Conservation (phyloP, 208 protist genomes). For the Wallacemonas sp. region DNA sequence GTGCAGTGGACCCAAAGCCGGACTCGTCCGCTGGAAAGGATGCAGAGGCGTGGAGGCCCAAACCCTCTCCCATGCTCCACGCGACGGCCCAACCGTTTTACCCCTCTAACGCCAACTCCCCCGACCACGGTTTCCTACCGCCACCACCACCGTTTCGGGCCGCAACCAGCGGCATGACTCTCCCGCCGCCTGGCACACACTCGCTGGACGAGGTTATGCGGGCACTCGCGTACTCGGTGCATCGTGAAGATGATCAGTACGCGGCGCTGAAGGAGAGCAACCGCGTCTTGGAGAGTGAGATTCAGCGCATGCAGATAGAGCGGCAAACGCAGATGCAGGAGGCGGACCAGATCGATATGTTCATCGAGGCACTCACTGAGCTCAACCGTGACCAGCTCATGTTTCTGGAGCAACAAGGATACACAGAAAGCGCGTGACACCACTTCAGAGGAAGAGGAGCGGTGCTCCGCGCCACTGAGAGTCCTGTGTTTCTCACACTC, state of each 20-base stretch:
- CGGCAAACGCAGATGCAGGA: slow-evolving; percentile 27
- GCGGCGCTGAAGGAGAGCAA: slow-evolving; percentile 67
- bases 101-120: slow-evolving; percentile 14
- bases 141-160: slow-evolving; percentile 14
- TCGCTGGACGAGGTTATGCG: slow-evolving; percentile 48
- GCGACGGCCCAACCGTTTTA: slow-evolving; percentile 12
- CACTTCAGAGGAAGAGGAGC: slow-evolving; percentile 24
- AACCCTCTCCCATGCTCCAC: slow-evolving; percentile 14
- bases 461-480: not conserved
- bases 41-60: not conserved
- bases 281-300: slow-evolving; percentile 60
- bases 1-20: not conserved
- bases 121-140: slow-evolving; percentile 6
- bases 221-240: slow-evolving; percentile 56
- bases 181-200: slow-evolving; percentile 14
- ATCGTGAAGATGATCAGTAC: slow-evolving; percentile 57
- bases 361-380: slow-evolving; percentile 21
- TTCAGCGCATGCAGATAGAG: slow-evolving; percentile 44
- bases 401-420: slow-evolving; percentile 3
- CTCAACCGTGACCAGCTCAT: not conserved
- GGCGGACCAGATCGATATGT: slow-evolving; percentile 27
- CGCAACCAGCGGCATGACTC: slow-evolving; percentile 7
- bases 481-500: no score
- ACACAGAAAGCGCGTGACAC: slow-evolving; percentile 13
- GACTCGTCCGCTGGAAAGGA: not conserved